Evolutionary conservation across 1,139 yeast genomes (phyloP), one percentile per base, ranked within the genome.

Genomic region (Geotrichum restrictum): DNA sequence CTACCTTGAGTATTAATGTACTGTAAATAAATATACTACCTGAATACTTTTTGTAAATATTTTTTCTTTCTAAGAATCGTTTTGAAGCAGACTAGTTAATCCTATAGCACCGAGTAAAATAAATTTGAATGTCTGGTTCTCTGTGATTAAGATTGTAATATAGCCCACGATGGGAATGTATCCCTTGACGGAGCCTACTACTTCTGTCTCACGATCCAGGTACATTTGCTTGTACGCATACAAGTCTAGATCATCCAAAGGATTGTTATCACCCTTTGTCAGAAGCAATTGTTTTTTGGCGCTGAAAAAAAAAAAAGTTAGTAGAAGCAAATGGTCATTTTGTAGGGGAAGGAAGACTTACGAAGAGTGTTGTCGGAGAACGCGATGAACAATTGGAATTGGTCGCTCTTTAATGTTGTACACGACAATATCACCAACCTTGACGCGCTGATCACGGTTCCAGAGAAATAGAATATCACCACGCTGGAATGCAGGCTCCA

Each of bases 401-500:
- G 81, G 76, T 64, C 88, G 83, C 2, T 84, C 88, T 51, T 79
- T 78, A 29, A 91, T 80, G 63, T 93, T 93, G 67, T 94, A 93
- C n/a, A 93, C 98, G 11, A 93, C 98, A 24, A 93, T 78, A 64
- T 93, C 98, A n/a, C 99, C 99, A 1, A 91, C 95, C 48, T 79
- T 74, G 38, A 83, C 82, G 39, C 70, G 70, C 19, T 71, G 63
- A 55, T 85, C 83, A 59, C 97, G 77, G 69, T 93, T 93, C 96
- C 96, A 89, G 55, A 93, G 75, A 64, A 93, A 84, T 56, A 93
- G 74, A 40, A 94, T 84, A 66, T 93, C 99, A 48, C 99, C 99
- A 70, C 98, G 81, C 70, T 93, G 98, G 76, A 94, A 94, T 0
- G 98, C 98, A 1, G 99, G 99, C 67, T 94, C 98, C 99, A 93